Conservation (phyloP, 2,329 filamentous ascomycete genomes). For the Moelleriella libera region DNA sequence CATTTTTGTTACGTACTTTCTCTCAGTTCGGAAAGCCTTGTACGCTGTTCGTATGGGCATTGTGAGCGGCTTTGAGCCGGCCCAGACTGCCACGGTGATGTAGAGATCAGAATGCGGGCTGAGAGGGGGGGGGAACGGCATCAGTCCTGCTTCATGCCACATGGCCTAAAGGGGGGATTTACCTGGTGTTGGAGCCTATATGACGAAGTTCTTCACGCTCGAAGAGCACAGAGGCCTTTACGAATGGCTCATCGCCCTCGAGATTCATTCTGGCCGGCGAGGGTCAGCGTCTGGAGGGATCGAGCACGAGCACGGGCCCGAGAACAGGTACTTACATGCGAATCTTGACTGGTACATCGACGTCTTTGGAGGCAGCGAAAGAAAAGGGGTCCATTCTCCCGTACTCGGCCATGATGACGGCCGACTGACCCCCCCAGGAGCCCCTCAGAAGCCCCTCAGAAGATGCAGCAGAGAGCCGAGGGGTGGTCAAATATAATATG, state of each 20-base stretch:
- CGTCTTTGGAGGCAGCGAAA: conserved; percentile 77
- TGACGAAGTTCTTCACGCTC: conserved; percentile 70
- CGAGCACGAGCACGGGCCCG: too few species aligned
- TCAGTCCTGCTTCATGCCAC: conserved; percentile 7
- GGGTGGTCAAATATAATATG: too few species aligned
- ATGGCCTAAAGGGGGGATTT: conserved; percentile 4
- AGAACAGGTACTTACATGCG: conserved; percentile 36
- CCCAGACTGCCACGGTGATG: conserved; percentile 86
- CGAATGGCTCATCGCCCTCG: conserved; percentile 26
- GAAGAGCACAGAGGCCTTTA: conserved; percentile 53
- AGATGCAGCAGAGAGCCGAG: too few species aligned
- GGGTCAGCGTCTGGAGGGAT: neutral
- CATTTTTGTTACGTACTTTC: conserved; percentile 27
- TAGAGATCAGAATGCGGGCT: conserved; percentile 80
- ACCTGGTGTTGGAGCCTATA: conserved; percentile 74
- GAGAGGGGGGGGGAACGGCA: conserved; percentile 5
- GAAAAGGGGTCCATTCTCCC: conserved; percentile 82
- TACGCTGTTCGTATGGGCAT: conserved; percentile 88
- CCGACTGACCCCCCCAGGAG: neutral
- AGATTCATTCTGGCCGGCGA: conserved; percentile 27
- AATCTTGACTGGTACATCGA: conserved; percentile 58
- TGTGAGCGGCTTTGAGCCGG: conserved; percentile 86
- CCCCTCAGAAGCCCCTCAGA: neutral
- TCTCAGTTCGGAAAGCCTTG: conserved; percentile 69
- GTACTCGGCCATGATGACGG: conserved; percentile 20